Evolutionary conservation across 495 filamentous ascomycete genomes (phyloP).

Genomic region (Paragyromitra xinjiangensis): DNA sequence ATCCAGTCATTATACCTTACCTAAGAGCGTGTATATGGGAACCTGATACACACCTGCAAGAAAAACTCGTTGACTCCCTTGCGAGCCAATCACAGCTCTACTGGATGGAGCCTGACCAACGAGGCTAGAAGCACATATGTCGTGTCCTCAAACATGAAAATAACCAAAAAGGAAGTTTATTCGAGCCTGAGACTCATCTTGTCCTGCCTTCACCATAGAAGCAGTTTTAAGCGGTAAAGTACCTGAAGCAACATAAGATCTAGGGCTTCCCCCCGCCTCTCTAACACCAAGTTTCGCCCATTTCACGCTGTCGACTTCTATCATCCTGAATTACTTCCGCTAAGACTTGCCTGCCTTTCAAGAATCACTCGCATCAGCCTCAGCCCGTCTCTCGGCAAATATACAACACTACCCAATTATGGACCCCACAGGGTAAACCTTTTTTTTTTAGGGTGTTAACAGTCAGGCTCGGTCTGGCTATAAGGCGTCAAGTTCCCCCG

Average conservation of each 20-base stretch:
- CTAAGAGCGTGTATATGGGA: no score
- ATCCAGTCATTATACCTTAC: no score
- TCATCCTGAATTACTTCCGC: background rate
- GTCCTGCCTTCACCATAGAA: background rate
- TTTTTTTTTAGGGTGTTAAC: constrained; percentile 39
- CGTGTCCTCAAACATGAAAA: constrained; percentile 7
- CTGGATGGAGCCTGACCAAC: background rate
- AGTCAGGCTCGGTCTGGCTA: constrained; percentile 19
- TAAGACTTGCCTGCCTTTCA: background rate
- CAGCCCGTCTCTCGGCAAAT: background rate
- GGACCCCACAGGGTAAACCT: constrained; percentile 17
- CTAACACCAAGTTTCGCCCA: constrained; percentile 5
- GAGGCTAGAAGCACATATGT: constrained; percentile 1
- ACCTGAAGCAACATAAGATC: constrained; percentile 7
- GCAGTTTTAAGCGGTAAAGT: constrained; percentile 15
- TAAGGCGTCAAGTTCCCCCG: no score
- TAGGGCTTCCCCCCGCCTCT: constrained; percentile 7
- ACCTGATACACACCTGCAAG: no score
- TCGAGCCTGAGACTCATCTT: background rate
- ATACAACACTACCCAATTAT: constrained; percentile 4
- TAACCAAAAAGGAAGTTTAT: background rate
- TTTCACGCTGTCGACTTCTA: background rate
- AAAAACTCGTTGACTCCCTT: background rate
- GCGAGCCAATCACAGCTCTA: background rate
- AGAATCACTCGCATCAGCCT: background rate